Evolutionary conservation across 306 rosid species (phyloP).

Genomic region (Quercus agrifolia): DNA sequence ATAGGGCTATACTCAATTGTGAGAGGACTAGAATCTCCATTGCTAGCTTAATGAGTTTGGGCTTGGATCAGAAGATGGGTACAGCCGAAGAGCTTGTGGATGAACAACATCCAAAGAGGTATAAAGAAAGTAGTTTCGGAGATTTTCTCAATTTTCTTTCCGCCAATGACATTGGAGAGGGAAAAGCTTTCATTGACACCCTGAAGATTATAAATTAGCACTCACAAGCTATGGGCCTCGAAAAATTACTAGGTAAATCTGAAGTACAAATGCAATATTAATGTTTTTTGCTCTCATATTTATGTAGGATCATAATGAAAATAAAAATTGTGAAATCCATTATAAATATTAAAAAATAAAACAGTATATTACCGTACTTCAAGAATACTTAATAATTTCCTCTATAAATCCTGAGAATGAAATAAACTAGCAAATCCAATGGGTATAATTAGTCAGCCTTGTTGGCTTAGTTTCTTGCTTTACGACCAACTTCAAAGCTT

Average conservation of each 20-base stretch:
- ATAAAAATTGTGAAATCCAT: too few species aligned
- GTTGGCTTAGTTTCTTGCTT: too few species aligned
- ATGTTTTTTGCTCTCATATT: too few species aligned
- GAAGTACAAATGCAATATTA: too few species aligned
- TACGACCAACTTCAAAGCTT: too few species aligned
- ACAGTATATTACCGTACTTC: fast-evolving
- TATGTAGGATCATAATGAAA: too few species aligned
- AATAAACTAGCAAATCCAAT: too few species aligned
- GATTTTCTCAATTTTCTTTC: slow-evolving; percentile 53
- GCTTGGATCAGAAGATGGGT: slow-evolving; percentile 33
- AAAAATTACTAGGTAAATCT: too few species aligned
- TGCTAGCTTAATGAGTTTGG: slow-evolving; percentile 39
- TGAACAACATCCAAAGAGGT: slow-evolving; percentile 22
- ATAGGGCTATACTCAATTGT: slow-evolving; percentile 25
- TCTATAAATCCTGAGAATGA: too few species aligned
- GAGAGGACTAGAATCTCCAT: slow-evolving; percentile 34
- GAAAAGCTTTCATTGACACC: slow-evolving; percentile 41
- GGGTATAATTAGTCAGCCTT: too few species aligned
- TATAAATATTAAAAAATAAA: too few species aligned
- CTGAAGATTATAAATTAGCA: slow-evolving; percentile 28
- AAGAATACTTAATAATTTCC: too few species aligned
- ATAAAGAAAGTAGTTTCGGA: slow-evolving; percentile 36
- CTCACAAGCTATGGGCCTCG: background rate
- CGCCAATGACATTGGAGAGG: slow-evolving; percentile 38
- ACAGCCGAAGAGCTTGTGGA: slow-evolving; percentile 35